phyloP scores from a whole-genome alignment of 2,329 filamentous ascomycete genomes.

The Aspergillus fumigatiaffinis region DNA sequence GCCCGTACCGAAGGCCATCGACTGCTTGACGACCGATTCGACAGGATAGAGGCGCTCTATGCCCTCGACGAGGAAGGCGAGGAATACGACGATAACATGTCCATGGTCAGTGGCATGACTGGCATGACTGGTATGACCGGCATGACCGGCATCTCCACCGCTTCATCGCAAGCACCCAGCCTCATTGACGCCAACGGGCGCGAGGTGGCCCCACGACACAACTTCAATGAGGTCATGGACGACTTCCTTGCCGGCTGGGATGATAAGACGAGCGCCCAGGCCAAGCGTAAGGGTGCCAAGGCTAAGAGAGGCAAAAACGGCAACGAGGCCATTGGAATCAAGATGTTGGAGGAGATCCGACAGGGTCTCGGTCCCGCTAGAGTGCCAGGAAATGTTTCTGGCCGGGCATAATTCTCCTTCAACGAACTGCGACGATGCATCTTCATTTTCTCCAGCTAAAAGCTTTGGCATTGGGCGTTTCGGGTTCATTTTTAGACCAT shows the following conservation, averaged over 20 bases:
- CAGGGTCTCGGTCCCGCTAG: constrained; percentile 73
- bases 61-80: constrained; percentile 56
- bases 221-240: constrained; percentile 89
- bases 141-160: constrained; percentile 51
- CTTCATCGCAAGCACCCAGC: constrained; percentile 59
- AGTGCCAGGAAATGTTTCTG: constrained; percentile 40
- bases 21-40: constrained; percentile 84
- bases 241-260: constrained; percentile 73
- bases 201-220: constrained; percentile 60
- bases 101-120: constrained; percentile 45
- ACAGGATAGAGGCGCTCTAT: constrained; percentile 82
- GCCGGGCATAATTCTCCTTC: constrained; percentile 25
- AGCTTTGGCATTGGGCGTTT: constrained; percentile 9
- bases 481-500: background rate
- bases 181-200: constrained; percentile 36
- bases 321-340: constrained; percentile 73
- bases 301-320: constrained; percentile 70
- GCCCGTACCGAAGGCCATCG: constrained; percentile 83
- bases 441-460: constrained; percentile 4
- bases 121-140: constrained; percentile 59
- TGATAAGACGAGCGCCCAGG: constrained; percentile 39
- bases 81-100: constrained; percentile 51
- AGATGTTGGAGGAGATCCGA: constrained; percentile 87
- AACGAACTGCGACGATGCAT: constrained; percentile 14
- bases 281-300: constrained; percentile 43